These are phyloP conservation scores for Sugiyamaella mastotermitis DNA, from an alignment of 805 yeast species.

Conservation along the genomic window DNA sequence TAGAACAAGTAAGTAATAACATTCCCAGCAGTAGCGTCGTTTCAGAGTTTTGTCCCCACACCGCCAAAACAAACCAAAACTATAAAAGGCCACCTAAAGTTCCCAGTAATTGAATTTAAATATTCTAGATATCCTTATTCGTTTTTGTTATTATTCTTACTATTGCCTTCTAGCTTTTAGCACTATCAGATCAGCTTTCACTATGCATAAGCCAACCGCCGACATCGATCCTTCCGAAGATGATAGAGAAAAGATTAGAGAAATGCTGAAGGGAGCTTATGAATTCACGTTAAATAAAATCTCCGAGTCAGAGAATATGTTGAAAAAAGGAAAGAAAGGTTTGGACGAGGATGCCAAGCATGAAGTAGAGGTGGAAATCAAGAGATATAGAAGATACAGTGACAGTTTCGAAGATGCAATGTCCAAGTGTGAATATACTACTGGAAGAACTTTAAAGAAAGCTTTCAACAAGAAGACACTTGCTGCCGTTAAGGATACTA, in stretches of 20 bases:
- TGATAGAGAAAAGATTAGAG: conserved; percentile 22
- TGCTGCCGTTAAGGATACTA: conserved; percentile 17
- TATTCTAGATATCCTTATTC: no score
- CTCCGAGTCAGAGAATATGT: conserved; percentile 17
- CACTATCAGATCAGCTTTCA: neutral
- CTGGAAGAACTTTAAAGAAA: conserved; percentile 24
- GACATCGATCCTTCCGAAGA: conserved; percentile 24
- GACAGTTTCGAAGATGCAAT: conserved; percentile 22
- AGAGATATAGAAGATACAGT: conserved; percentile 16
- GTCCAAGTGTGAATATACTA: conserved; percentile 22
- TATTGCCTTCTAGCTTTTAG: neutral
- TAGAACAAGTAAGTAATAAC: no score
- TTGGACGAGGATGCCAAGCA: conserved; percentile 16
- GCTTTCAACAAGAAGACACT: conserved; percentile 24
- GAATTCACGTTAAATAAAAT: conserved; percentile 15
- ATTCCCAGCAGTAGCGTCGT: no score
- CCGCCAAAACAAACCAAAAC: no score
- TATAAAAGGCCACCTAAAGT: no score
- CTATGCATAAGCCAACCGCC: conserved; percentile 16
- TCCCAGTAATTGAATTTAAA: no score
- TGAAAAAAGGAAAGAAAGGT: conserved; percentile 20
- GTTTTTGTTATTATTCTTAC: neutral
- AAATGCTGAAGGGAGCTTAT: conserved; percentile 16
- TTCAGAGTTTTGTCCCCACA: no score
- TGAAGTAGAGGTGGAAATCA: conserved; percentile 20